Percentiles rank a stretch among this genome's conserved stretches.
Evolutionary conservation across 2,329 filamentous ascomycete species (phyloP).

Genomic region (Arthrobotrys conoides): DNA sequence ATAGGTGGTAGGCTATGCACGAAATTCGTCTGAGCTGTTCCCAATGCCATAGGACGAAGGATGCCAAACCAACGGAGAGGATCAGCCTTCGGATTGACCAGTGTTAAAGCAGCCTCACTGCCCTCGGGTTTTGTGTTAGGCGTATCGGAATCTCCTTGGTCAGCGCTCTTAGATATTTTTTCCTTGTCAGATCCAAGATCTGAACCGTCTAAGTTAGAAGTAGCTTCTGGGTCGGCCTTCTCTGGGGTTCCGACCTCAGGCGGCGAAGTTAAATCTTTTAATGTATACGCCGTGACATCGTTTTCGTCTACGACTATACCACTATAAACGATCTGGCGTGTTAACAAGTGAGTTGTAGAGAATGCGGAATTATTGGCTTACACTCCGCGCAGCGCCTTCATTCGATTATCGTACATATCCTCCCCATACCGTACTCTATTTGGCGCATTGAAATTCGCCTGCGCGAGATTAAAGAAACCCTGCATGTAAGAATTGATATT

Average conservation of each 20-base stretch:
- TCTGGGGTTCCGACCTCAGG: background rate
- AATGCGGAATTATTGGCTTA: constrained; percentile 61
- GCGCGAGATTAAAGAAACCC: constrained; percentile 70
- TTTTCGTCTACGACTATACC: background rate
- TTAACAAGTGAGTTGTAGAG: background rate
- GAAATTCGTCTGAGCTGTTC: constrained; percentile 68
- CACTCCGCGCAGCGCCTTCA: constrained; percentile 69
- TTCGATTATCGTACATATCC: constrained; percentile 71
- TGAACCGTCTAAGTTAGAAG: background rate
- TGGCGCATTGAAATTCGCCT: constrained; percentile 69
- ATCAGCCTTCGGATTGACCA: constrained; percentile 63
- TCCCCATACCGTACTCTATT: constrained; percentile 67
- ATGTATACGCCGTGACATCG: constrained; percentile 16
- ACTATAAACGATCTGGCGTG: background rate
- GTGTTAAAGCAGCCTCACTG: background rate
- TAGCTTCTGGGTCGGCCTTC: background rate
- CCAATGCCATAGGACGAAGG: constrained; percentile 68
- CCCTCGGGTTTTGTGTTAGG: background rate
- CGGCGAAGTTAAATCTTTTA: constrained; percentile 24
- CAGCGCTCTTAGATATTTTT: background rate
- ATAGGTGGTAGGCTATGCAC: constrained; percentile 22
- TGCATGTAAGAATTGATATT: constrained; percentile 62
- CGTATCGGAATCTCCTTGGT: background rate
- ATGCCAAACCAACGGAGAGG: constrained; percentile 71
- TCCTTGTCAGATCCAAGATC: background rate